Conservation (phyloP, 352 stramenopile species). For the Globisporangium megalacanthum region DNA sequence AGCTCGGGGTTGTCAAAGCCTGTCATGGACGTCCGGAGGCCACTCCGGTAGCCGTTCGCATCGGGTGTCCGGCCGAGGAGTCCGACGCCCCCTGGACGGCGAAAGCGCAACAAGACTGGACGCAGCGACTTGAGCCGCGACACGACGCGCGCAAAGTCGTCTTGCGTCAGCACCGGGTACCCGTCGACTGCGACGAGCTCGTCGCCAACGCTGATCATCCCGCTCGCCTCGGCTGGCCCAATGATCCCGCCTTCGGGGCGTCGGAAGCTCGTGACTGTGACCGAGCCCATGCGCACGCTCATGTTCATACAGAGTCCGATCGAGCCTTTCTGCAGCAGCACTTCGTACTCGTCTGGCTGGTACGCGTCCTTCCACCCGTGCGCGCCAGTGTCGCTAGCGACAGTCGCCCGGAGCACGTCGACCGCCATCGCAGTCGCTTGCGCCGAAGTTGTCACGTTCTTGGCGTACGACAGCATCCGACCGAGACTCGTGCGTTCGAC, state of each 20-base stretch:
- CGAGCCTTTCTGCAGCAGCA: constrained; percentile 81
- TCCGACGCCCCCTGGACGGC: constrained; percentile 37
- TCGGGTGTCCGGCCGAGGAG: constrained; percentile 36
- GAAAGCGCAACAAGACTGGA: constrained; percentile 78
- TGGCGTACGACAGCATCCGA: constrained; percentile 49
- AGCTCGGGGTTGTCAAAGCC: constrained; percentile 70
- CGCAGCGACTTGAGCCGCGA: constrained; percentile 74
- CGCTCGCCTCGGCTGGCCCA: constrained; percentile 73
- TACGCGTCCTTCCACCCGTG: constrained; percentile 69
- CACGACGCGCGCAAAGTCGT: constrained; percentile 82
- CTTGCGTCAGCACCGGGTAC: constrained; percentile 62
- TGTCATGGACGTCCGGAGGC: constrained; percentile 51
- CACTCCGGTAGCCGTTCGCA: constrained; percentile 47
- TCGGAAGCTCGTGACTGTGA: constrained; percentile 80
- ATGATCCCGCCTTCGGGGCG: constrained; percentile 68
- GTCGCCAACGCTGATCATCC: constrained; percentile 71
- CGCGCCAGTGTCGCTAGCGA: constrained; percentile 31
- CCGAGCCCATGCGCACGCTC: constrained; percentile 74
- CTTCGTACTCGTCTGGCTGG: constrained; percentile 74
- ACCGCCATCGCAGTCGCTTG: constrained; percentile 67
- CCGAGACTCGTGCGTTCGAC: constrained; percentile 42
- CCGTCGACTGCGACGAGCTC: constrained; percentile 82
- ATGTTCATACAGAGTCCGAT: constrained; percentile 90
- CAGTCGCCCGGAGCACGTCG: constrained; percentile 54
- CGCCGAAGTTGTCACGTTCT: constrained; percentile 47